phyloP scores from a whole-genome alignment of 139 green algal genomes.

The Diplosphaera chodatii region DNA sequence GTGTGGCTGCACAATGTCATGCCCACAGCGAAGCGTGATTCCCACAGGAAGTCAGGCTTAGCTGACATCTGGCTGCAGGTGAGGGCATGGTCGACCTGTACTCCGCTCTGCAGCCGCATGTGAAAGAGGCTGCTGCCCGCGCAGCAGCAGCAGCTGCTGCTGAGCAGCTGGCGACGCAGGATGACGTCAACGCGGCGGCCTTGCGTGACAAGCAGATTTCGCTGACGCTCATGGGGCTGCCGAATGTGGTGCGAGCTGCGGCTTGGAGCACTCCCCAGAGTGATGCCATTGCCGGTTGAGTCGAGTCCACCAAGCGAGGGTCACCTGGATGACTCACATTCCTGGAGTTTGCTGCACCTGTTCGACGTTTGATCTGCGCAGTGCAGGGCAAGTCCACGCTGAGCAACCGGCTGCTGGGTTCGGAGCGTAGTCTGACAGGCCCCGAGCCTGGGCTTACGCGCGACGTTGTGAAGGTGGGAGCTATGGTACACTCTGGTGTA shows the following conservation, averaged over 20 bases:
- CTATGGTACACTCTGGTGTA: no score
- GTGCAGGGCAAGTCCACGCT: slow-evolving; percentile 78
- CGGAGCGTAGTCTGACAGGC: slow-evolving; percentile 78
- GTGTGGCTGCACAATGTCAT: no score
- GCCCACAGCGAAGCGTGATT: no score
- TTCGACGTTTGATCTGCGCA: background rate
- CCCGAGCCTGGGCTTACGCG: slow-evolving; percentile 88
- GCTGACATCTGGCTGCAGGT: no score
- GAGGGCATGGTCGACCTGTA: slow-evolving; percentile 89
- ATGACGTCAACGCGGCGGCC: background rate
- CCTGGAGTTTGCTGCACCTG: no score
- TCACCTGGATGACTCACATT: no score
- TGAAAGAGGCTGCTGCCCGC: slow-evolving; percentile 34
- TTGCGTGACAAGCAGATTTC: slow-evolving; percentile 1
- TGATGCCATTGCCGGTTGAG: no score
- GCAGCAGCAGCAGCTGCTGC: background rate
- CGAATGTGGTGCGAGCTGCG: slow-evolving; percentile 63
- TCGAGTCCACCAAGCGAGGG: no score
- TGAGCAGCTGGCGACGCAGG: background rate
- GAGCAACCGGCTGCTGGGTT: slow-evolving; percentile 70
- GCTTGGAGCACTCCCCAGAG: no score
- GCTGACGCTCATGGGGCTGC: slow-evolving; percentile 72
- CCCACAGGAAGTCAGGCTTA: no score
- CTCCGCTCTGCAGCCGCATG: slow-evolving; percentile 46
- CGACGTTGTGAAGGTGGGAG: slow-evolving; percentile 77